Conservation (phyloP, 352 stramenopile species). For the Globisporangium iwayamae region DNA sequence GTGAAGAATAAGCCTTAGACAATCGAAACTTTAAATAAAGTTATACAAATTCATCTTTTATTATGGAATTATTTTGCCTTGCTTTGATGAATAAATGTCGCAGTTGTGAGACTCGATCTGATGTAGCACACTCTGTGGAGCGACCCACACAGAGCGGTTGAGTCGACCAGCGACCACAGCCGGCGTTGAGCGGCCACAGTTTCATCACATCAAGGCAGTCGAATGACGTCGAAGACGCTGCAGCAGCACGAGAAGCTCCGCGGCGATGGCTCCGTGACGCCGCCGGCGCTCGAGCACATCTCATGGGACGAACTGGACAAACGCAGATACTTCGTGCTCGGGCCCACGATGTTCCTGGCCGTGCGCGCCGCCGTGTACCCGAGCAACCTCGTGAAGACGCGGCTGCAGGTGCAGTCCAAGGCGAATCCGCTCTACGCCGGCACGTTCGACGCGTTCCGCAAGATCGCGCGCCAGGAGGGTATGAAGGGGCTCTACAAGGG, state of each 20-base stretch:
- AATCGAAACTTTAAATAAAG: too few relatives aligned
- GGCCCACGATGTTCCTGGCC: constrained; percentile 75
- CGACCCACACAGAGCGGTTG: neutral
- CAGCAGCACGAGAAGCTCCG: constrained; percentile 1
- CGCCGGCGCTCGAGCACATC: constrained; percentile 64
- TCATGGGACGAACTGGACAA: constrained; percentile 90
- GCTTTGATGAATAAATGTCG: neutral
- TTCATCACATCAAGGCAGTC: neutral
- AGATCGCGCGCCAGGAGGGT: constrained; percentile 78
- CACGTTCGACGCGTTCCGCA: constrained; percentile 81
- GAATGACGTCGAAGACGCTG: neutral
- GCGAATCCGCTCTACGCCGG: constrained; percentile 67
- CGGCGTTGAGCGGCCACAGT: constrained; percentile 3
- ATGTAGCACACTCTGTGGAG: neutral
- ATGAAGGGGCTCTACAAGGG: constrained; percentile 82
- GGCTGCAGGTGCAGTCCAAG: constrained; percentile 81
- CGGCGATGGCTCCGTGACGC: neutral
- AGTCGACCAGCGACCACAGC: neutral
- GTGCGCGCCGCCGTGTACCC: constrained; percentile 85
- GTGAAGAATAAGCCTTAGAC: too few relatives aligned
- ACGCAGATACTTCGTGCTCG: constrained; percentile 81
- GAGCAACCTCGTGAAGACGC: constrained; percentile 87
- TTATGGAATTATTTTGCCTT: too few relatives aligned
- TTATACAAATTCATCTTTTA: too few relatives aligned
- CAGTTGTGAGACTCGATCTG: neutral